Percentiles rank a stretch among this genome's conserved stretches.
Evolutionary conservation across 2,329 filamentous ascomycete genomes (phyloP).

Genomic region (Didymella pinodella): DNA sequence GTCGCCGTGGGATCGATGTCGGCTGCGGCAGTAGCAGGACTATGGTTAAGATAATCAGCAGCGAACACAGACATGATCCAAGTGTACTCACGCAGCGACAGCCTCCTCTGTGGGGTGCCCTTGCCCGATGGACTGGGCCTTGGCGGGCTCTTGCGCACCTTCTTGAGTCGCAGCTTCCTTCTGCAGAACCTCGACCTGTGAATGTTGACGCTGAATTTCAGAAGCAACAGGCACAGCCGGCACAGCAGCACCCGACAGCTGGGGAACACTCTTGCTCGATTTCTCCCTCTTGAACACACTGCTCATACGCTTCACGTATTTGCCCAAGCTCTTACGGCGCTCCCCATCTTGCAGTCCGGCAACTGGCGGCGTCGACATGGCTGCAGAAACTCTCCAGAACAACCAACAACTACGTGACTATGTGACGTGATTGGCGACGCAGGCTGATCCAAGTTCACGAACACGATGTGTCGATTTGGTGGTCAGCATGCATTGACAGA

Average conservation of each 20-base stretch:
- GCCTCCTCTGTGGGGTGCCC: conserved; percentile 1
- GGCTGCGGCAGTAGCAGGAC: not conserved
- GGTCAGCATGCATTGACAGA: conserved; percentile 18
- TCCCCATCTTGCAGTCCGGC: conserved; percentile 34
- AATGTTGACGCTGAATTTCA: conserved; percentile 6
- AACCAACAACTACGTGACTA: conserved; percentile 2
- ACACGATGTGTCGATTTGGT: conserved; percentile 33
- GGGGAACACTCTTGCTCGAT: conserved; percentile 29
- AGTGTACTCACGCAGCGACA: conserved; percentile 16
- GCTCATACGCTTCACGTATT: conserved; percentile 53
- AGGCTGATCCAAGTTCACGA: conserved; percentile 28
- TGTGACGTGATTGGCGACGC: conserved; percentile 21
- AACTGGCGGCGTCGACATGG: conserved; percentile 40
- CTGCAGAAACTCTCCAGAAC: conserved; percentile 14
- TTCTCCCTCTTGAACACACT: conserved; percentile 50
- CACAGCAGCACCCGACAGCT: conserved; percentile 10
- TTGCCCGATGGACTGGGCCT: conserved; percentile 10
- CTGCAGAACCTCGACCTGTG: not conserved
- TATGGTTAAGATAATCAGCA: conserved; percentile 1
- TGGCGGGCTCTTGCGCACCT: conserved; percentile 5
- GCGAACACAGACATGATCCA: not conserved
- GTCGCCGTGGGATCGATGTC: conserved; percentile 13
- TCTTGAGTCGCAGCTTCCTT: conserved; percentile 2
- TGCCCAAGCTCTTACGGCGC: conserved; percentile 47
- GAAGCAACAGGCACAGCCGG: conserved; percentile 16